Percentiles rank a stretch among this genome's conserved stretches.
Evolutionary conservation across 225 moss, liverwort and hornwort genomes (phyloP).

Genomic region (Polytrichum formosum): DNA sequence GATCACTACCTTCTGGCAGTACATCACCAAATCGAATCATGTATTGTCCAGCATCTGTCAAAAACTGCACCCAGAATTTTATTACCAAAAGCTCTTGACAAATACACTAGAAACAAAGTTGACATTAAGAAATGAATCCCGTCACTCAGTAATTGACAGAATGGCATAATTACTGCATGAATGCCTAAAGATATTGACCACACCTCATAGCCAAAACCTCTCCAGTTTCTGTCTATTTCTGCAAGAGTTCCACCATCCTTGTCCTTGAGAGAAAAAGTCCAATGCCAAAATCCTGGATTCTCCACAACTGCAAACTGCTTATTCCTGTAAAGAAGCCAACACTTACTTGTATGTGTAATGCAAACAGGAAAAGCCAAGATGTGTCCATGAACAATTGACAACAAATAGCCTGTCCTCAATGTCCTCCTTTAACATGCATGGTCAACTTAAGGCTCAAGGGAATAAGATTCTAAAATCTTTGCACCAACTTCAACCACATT

Average conservation of each 20-base stretch:
- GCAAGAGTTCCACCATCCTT: conserved; percentile 53
- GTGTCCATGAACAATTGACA: too few species aligned
- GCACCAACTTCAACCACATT: background rate
- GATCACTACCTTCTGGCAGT: conserved; percentile 24
- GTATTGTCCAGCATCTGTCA: conserved; percentile 98
- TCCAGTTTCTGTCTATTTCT: conserved; percentile 88
- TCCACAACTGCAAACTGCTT: conserved; percentile 86
- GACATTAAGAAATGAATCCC: background rate
- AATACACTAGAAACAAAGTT: background rate
- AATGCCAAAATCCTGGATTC: conserved; percentile 95
- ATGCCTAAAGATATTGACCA: background rate
- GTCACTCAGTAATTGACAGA: too few species aligned
- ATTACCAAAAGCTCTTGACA: conserved; percentile 3
- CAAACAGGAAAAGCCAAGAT: background rate
- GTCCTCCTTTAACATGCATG: background rate
- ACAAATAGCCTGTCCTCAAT: background rate
- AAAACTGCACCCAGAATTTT: conserved; percentile 52
- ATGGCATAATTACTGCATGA: too few species aligned
- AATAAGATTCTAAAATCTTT: background rate
- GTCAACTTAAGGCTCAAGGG: background rate
- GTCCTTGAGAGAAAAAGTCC: conserved; percentile 89
- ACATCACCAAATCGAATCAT: conserved; percentile 82
- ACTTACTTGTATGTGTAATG: background rate
- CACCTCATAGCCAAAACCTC: conserved; percentile 98
- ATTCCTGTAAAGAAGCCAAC: conserved; percentile 36